Conservation (phyloP, 306 rosid genomes). For the Medicago truncatula region MtrunA17r5.0-ANR NC_053046.1:15805501-15806000, state of each 20-base stretch:
- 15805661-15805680: accelerated
- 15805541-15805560: background rate
- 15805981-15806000: background rate
- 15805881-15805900: background rate
- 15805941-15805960: background rate
- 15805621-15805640: background rate
- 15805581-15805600: background rate
- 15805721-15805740: slow-evolving; percentile 13
- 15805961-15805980: background rate
- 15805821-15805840: accelerated
- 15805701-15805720: background rate
- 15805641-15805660: background rate
- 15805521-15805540: background rate
- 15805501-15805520: background rate
- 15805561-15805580: background rate
- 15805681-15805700: background rate
- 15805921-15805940: background rate
- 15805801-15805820: slow-evolving; percentile 13
- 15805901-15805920: background rate
- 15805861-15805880: background rate
- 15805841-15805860: background rate
- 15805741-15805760: background rate
- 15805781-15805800: background rate
- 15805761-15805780: background rate
- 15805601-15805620: background rate